Evolutionary conservation across 1,139 yeast genomes (phyloP), one percentile per base, ranked within the genome.

Genomic region (Magnusiomyces clavatus): DNA sequence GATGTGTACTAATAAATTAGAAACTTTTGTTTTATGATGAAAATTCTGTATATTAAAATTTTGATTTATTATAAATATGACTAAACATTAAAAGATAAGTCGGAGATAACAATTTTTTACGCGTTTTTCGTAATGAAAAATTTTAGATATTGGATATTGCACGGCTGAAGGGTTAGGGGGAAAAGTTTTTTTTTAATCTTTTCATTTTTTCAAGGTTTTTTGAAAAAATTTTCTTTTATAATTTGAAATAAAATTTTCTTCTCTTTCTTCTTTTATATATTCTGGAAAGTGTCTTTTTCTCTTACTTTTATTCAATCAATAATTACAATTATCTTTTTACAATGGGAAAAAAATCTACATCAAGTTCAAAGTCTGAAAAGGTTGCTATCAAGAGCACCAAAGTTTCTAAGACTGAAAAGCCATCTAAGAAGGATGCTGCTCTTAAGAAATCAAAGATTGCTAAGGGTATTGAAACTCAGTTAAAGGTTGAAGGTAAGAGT

Each of bases 391-490:
- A 44, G 31, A 17, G 31, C 40, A 34, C 47, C 17, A 24, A 24
- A 24, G 58, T 55, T 48, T 57, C 46, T 51, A 52, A 45, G 47
- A 47, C 58, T 37, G 51, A 57, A 47, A 60, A 60, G 51, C 50
- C 56, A 35, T 56, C 55, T 35, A 58, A 57, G 44, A 63, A 68
- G 58, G 48, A 46, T 43, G 61, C 66, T 38, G 56, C 66, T 41
- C 31, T 24, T 8, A 24, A 24, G 31, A 67, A 69, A 56, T 61
- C 60, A 49, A 60, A 60, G 57, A 24, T 24, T 24, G 31, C 31
- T 8, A 24, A 24, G 31, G 31, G 31, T 8, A 4, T 24, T 24
- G 31, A 24, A 24, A 24, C 31, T 24, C 31, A 24, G 31, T 39
- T 20, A 10, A 37, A 46, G 49, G 43, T n/a, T 48, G 49, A 53